Conservation (phyloP, 305 asterid genomes). For the Solanum hybrid region DNA sequence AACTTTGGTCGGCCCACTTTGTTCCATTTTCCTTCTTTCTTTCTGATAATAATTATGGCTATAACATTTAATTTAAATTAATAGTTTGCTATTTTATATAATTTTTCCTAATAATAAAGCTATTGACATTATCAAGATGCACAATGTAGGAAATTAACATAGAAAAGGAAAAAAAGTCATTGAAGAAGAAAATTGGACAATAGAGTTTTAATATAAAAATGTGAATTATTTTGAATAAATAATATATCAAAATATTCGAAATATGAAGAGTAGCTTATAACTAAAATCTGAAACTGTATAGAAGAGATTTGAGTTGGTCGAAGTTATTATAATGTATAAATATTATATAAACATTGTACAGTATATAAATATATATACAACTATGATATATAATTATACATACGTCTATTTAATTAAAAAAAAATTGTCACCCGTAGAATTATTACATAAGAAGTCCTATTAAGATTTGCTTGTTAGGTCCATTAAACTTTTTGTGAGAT, state of each 20-base stretch:
- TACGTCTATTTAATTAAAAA: background rate
- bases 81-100: no score
- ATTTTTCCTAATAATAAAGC: background rate
- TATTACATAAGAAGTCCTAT: background rate
- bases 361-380: background rate
- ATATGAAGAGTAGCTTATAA: background rate
- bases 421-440: background rate
- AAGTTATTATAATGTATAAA: background rate
- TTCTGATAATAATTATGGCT: no score
- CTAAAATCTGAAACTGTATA: background rate
- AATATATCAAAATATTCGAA: background rate
- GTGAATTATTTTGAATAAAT: background rate
- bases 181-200: background rate
- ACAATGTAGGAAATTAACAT: background rate
- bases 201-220: no score
- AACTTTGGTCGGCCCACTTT: background rate
- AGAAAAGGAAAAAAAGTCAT: background rate
- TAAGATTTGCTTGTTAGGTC: background rate
- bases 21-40: background rate
- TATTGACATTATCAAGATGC: background rate
- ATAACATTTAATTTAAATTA: no score
- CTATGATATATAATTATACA: background rate
- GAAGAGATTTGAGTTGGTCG: background rate
- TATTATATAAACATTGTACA: no score
- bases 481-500: background rate